Conservation (phyloP, 257 asterid genomes). For the Gentiana dahurica region DNA sequence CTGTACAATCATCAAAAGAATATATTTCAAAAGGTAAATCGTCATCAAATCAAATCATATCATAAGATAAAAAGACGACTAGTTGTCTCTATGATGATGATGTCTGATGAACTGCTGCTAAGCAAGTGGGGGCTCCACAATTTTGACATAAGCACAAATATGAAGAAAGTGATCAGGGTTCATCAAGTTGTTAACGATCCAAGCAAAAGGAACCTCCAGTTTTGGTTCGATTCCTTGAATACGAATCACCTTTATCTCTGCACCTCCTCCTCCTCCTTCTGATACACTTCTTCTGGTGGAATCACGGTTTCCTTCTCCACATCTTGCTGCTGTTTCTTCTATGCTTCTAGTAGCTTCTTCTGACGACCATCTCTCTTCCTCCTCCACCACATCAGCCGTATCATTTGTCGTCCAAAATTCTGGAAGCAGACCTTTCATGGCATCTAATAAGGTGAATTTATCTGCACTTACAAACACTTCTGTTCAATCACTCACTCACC, state of each 20-base stretch:
- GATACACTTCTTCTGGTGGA: conserved; percentile 16
- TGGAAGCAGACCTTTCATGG: conserved; percentile 55
- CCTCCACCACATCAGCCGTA: conserved; percentile 32
- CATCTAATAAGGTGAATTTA: conserved; percentile 52
- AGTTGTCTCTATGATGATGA: no score
- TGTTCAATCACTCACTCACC: neutral
- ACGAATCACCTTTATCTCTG: conserved; percentile 62
- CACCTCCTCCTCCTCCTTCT: conserved; percentile 36
- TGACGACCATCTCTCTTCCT: conserved; percentile 24
- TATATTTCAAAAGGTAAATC: conserved; percentile 2
- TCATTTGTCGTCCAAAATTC: conserved; percentile 36
- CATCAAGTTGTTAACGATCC: conserved; percentile 90
- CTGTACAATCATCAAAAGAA: conserved; percentile 4
- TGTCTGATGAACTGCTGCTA: no score
- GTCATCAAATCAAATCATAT: neutral
- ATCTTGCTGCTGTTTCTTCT: conserved; percentile 19
- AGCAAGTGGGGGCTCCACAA: conserved; percentile 18
- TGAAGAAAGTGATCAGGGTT: conserved; percentile 93
- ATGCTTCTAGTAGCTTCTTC: conserved; percentile 30
- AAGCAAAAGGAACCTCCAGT: conserved; percentile 77
- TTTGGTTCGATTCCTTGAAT: conserved; percentile 88
- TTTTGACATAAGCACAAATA: conserved; percentile 69
- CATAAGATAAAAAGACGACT: neutral
- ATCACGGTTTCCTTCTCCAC: conserved; percentile 21
- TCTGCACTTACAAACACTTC: no score